Evolutionary conservation across 192 early-diverging fungal genomes (phyloP).

Genomic region (Cladochytrium replicatum): DNA sequence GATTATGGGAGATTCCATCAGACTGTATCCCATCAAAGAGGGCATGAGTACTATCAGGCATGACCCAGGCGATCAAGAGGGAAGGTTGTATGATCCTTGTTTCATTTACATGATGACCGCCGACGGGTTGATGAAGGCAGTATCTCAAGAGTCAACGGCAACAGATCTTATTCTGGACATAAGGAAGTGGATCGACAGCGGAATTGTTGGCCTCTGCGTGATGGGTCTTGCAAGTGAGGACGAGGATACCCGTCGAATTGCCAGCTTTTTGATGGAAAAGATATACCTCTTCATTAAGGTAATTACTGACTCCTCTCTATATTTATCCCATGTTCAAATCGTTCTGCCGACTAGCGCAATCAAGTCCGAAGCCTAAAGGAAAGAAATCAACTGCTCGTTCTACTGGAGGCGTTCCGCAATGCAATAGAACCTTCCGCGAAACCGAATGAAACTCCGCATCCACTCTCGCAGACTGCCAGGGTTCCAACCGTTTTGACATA

Average conservation of each 20-base stretch:
- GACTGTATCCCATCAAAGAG: too few relatives aligned
- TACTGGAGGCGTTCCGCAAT: slow-evolving; percentile 60
- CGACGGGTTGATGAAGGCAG: too few relatives aligned
- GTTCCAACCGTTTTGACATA: slow-evolving; percentile 54
- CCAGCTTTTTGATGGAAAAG: slow-evolving; percentile 56
- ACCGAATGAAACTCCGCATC: too few relatives aligned
- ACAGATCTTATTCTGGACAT: too few relatives aligned
- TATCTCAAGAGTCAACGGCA: too few relatives aligned
- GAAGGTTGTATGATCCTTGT: too few relatives aligned
- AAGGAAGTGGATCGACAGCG: slow-evolving; percentile 54
- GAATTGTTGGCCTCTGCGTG: slow-evolving; percentile 59
- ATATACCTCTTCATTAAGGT: slow-evolving; percentile 49
- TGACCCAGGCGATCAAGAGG: too few relatives aligned
- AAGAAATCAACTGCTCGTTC: slow-evolving; percentile 55
- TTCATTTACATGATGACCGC: too few relatives aligned
- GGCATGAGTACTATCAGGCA: too few relatives aligned
- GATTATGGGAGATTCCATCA: too few relatives aligned
- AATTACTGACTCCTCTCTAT: slow-evolving; percentile 7
- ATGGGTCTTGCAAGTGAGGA: slow-evolving; percentile 47
- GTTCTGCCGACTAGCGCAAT: slow-evolving; percentile 4
- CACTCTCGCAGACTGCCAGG: slow-evolving; percentile 28
- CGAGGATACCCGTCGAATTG: slow-evolving; percentile 46
- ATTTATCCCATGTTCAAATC: slow-evolving; percentile 3
- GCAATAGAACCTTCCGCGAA: slow-evolving; percentile 45
- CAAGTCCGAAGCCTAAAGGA: slow-evolving; percentile 45